These are phyloP conservation scores for Suillus paluster DNA, from an alignment of 768 basidiomycete species.

Conservation along the genomic window DNA sequence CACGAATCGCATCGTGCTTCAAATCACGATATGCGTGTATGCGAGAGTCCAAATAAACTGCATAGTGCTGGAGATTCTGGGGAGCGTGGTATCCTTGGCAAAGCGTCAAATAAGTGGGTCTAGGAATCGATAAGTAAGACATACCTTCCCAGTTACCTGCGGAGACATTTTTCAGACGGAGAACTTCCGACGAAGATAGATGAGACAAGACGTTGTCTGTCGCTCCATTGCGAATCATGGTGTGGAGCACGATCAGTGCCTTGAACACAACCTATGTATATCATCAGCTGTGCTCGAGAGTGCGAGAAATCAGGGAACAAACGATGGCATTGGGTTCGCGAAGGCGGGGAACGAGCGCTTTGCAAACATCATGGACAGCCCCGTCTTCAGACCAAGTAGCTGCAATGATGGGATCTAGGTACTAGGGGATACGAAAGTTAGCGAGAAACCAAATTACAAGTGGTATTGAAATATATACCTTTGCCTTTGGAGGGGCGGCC, in stretches of 20 bases:
- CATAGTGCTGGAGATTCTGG: constrained; percentile 86
- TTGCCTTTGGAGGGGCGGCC: constrained; percentile 92
- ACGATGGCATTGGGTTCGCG: constrained; percentile 93
- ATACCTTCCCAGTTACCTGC: constrained; percentile 87
- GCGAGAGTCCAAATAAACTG: constrained; percentile 84
- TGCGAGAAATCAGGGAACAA: constrained; percentile 32
- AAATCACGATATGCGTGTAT: constrained; percentile 88
- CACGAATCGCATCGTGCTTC: constrained; percentile 92
- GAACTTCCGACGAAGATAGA: constrained; percentile 80
- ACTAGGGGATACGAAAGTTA: constrained; percentile 52
- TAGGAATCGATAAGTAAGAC: constrained; percentile 15
- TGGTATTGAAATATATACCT: constrained; percentile 58
- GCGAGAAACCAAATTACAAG: constrained; percentile 1
- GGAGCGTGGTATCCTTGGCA: constrained; percentile 80
- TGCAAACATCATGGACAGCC: constrained; percentile 90
- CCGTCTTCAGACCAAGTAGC: constrained; percentile 98
- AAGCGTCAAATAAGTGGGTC: constrained; percentile 5
- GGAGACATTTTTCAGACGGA: constrained; percentile 82
- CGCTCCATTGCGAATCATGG: constrained; percentile 95
- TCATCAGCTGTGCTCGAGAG: neutral
- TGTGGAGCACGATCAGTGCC: constrained; percentile 92
- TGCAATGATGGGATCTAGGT: constrained; percentile 94
- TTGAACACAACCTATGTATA: constrained; percentile 90
- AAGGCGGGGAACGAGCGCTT: constrained; percentile 81
- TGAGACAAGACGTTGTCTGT: constrained; percentile 91